A percentile compares a stretch with the other conserved stretches of the same genome.
phyloP scores from a whole-genome alignment of 2,329 filamentous ascomycete genomes.

The Penicillium sp. region DNA sequence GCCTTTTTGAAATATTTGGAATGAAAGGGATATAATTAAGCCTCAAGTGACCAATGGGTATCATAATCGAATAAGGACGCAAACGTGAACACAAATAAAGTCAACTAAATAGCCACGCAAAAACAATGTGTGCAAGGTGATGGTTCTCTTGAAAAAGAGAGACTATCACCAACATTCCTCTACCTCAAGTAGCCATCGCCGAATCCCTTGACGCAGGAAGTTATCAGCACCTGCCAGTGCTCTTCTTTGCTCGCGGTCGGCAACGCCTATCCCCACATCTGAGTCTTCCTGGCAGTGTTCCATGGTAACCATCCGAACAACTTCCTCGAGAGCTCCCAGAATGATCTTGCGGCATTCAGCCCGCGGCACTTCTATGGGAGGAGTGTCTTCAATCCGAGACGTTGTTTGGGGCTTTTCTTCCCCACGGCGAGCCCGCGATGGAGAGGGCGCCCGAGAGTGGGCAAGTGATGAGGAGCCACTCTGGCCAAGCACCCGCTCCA shows the following conservation, averaged over 20 bases:
- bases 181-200: slow-evolving; percentile 50
- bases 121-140: background rate
- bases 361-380: slow-evolving; percentile 41
- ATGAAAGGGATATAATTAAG: background rate
- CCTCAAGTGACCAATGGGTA: slow-evolving; percentile 15
- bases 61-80: slow-evolving; percentile 16
- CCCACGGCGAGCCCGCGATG: slow-evolving; percentile 31
- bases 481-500: slow-evolving; percentile 50
- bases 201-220: slow-evolving; percentile 51
- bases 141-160: background rate
- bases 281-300: slow-evolving; percentile 40
- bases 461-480: slow-evolving; percentile 38
- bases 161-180: slow-evolving; percentile 38
- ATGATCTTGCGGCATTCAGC: slow-evolving; percentile 51
- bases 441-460: slow-evolving; percentile 38
- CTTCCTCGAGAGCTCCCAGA: slow-evolving; percentile 51
- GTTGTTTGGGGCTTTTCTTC: slow-evolving; percentile 25
- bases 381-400: slow-evolving; percentile 25
- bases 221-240: slow-evolving; percentile 40
- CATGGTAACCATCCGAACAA: slow-evolving; percentile 50
- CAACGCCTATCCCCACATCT: slow-evolving; percentile 25
- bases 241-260: slow-evolving; percentile 31
- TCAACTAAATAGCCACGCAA: background rate
- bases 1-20: background rate
- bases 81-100: slow-evolving; percentile 11